These are phyloP conservation scores for Yamadazyma triangularis DNA, from an alignment of 1,139 yeast genomes.

Conservation along the genomic window DNA sequence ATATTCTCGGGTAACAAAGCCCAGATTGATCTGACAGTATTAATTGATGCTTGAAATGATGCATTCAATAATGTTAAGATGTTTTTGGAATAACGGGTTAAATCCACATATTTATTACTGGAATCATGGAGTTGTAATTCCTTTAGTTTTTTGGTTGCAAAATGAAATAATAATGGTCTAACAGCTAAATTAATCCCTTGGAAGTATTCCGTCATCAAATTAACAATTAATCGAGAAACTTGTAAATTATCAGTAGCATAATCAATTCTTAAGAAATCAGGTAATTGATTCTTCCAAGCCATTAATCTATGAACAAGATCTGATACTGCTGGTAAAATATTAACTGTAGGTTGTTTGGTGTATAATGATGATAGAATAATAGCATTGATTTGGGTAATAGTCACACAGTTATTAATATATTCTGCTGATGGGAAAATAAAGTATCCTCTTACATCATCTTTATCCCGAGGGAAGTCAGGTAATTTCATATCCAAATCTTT, in stretches of 20 bases:
- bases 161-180: slow-evolving; percentile 74
- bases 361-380: slow-evolving; percentile 66
- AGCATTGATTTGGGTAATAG: slow-evolving; percentile 77
- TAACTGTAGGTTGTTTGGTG: slow-evolving; percentile 70
- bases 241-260: slow-evolving; percentile 51
- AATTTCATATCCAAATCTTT: slow-evolving; percentile 60
- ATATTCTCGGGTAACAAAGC: slow-evolving; percentile 67
- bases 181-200: slow-evolving; percentile 84
- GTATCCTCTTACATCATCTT: slow-evolving; percentile 42
- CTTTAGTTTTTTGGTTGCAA: slow-evolving; percentile 65
- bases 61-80: slow-evolving; percentile 69
- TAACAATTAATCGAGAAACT: slow-evolving; percentile 66
- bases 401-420: slow-evolving; percentile 72
- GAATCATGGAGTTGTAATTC: slow-evolving; percentile 41
- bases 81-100: slow-evolving; percentile 64
- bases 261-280: slow-evolving; percentile 62
- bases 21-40: slow-evolving; percentile 72
- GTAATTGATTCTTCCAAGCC: slow-evolving; percentile 66
- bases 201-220: slow-evolving; percentile 79
- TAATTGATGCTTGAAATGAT: slow-evolving; percentile 79
- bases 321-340: slow-evolving; percentile 70
- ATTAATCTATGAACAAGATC: slow-evolving; percentile 66
- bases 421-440: slow-evolving; percentile 81
- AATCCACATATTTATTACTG: slow-evolving; percentile 55
- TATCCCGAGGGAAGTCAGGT: slow-evolving; percentile 52